Evolutionary conservation across 2,329 filamentous ascomycete species (phyloP), one percentile per base, ranked within the genome.

Genomic region (Colletotrichum destructivum): DNA sequence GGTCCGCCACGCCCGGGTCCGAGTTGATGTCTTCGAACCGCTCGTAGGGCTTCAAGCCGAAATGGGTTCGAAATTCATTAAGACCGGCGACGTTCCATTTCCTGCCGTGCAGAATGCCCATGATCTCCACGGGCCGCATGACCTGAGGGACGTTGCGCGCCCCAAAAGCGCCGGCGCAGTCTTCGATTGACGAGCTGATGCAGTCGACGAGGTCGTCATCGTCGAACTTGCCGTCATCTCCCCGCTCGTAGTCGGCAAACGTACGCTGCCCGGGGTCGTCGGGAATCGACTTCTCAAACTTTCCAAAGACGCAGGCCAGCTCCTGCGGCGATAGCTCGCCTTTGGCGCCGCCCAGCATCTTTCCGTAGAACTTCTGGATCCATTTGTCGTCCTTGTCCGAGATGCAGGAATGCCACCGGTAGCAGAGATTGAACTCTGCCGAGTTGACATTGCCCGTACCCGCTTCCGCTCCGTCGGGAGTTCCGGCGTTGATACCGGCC

Each of bases 341-440:
- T 16, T 87, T 82, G 69, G 35, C 55, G 68, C 90, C 82, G 0
- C 81, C 81, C 0, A 94, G 90, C 1, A 94, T 80, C 52, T 88
- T 82, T 1, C 83, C 80, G 78, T 93, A 94, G 72, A 93, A 87
- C 15, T 91, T 85, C 75, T 94, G 88, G 26, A 94, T 92, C 94
- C 94, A 97, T 75, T 91, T 87, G 77, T 96, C 94, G 76, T 97
- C 94, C 74, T 89, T 90, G 69, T 90, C 88, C 1, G 84, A 89
- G 75, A 96, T 93, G 75, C 92, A 91, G 3, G 93, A 94, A 83
- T 97, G 94, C 94, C 94, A 97, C 74, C 94, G 88, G 80, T 97
- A 97, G 75, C 93, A 92, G 12, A 97, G 86, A 78, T 96, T 97
- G 86, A 97, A 97, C 83, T 97, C 94, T 4, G 93, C 93, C 0